Conservation (phyloP, 2,329 filamentous ascomycete genomes). For the Boeremia lycopersici region DNA sequence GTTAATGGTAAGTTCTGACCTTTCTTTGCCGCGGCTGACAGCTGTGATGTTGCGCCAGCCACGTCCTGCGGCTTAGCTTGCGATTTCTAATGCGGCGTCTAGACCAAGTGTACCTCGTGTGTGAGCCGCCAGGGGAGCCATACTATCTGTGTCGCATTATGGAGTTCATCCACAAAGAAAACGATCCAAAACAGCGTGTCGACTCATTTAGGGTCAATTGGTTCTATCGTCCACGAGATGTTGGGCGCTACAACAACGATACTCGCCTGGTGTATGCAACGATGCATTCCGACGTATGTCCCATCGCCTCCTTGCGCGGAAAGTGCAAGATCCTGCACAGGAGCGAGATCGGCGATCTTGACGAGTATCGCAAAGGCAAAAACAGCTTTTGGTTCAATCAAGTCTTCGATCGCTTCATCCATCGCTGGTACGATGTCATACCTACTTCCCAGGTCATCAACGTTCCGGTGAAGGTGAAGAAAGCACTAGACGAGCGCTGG, state of each 20-base stretch:
- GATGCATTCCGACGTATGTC: slow-evolving; percentile 98
- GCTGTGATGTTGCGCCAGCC: slow-evolving; percentile 37
- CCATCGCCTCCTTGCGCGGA: slow-evolving; percentile 87
- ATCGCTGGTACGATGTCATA: slow-evolving; percentile 96
- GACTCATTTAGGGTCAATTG: slow-evolving; percentile 94
- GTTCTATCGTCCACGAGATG: slow-evolving; percentile 97
- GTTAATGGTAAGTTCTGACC: slow-evolving; percentile 73
- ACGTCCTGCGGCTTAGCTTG: slow-evolving; percentile 31
- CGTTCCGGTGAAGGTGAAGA: slow-evolving; percentile 92
- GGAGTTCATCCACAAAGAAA: slow-evolving; percentile 89
- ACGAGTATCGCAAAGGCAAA: slow-evolving; percentile 80
- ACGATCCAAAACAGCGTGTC: slow-evolving; percentile 69
- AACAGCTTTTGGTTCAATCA: slow-evolving; percentile 98
- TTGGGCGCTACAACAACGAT: slow-evolving; percentile 89
- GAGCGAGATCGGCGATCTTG: slow-evolving; percentile 80
- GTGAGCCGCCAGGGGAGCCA: slow-evolving; percentile 94
- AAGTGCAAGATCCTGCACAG: slow-evolving; percentile 91
- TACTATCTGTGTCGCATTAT: slow-evolving; percentile 98
- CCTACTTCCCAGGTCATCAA: slow-evolving; percentile 93
- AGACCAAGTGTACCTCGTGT: slow-evolving; percentile 94
- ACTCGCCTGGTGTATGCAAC: slow-evolving; percentile 91
- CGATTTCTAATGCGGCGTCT: slow-evolving; percentile 46
- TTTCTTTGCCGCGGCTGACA: slow-evolving; percentile 30
- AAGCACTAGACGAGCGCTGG: slow-evolving; percentile 94
- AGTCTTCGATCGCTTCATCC: slow-evolving; percentile 96